Evolutionary conservation across 2,329 filamentous ascomycete genomes (phyloP).

Genomic region (Sporothrix globosa): DNA sequence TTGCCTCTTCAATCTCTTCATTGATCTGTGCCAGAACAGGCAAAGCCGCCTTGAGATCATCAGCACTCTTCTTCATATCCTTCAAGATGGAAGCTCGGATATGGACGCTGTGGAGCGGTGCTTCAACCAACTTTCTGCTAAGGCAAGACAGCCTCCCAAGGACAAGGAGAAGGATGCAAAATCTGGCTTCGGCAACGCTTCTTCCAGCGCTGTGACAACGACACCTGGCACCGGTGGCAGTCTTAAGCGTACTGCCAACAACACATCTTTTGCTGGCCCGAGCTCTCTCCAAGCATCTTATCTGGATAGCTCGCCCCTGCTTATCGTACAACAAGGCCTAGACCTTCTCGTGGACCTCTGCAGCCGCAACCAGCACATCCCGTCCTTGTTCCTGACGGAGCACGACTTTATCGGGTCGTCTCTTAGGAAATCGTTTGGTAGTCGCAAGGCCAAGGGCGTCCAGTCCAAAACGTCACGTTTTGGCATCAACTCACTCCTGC

Average conservation of each 20-base stretch:
- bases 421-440: constrained; percentile 73
- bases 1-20: constrained; percentile 83
- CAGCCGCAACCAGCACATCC: constrained; percentile 81
- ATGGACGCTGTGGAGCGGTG: constrained; percentile 92
- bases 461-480: constrained; percentile 84
- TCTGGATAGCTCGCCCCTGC: constrained; percentile 87
- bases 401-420: constrained; percentile 75
- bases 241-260: constrained; percentile 64
- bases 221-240: constrained; percentile 68
- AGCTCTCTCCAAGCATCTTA: constrained; percentile 55
- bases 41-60: constrained; percentile 94
- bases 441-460: constrained; percentile 85
- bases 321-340: constrained; percentile 95
- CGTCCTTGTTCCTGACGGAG: constrained; percentile 91
- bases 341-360: constrained; percentile 82
- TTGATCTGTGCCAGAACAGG: constrained; percentile 93
- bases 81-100: constrained; percentile 94
- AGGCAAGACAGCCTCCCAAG: constrained; percentile 76
- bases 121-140: constrained; percentile 88
- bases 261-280: constrained; percentile 60
- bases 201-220: constrained; percentile 57
- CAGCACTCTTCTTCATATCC: constrained; percentile 85
- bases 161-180: constrained; percentile 48
- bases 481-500: constrained; percentile 87
- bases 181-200: not conserved